Evolutionary conservation across 345 rosid genomes (phyloP), one percentile per base, ranked within the genome.

Genomic region (Capsella bursapastoris): DNA sequence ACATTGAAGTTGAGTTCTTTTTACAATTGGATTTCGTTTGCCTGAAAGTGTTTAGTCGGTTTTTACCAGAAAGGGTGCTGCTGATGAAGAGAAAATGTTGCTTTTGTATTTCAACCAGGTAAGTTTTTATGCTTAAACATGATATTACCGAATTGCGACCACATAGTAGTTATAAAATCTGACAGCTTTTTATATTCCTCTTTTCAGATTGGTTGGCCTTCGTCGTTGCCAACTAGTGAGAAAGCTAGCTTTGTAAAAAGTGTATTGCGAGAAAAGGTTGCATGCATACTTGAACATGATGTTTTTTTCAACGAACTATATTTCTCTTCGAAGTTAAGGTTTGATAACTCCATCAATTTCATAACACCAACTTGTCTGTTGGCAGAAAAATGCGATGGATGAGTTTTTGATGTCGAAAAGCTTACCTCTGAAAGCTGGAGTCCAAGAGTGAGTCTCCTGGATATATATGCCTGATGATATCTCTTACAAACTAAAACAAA

Each of bases 201-300:
- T 66, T 49, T 83, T 69, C 86, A 94, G 95, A 91, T 91, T 83
- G 98, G 97, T 45, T 94, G 96, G 98, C 98, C 98, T 77, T 85
- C 88, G 59, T 88, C 96, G 10, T 77, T 94, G 86, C 96, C 97
- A 41, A 91, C 98, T 22, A 94, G 58, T 48, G 97, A 94, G 88
- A 89, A 89, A 79, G 81, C 76, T 48, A 8, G 85, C 5, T 91
- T 91, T 69, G 80, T 91, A 48, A 88, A 86, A 82, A 85, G 84
- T 41, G 81, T 90, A 49, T 48, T 94, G 79, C 82, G 77, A 45
- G 96, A 90, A 77, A 94, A 94, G 97, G 96, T 91, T 82, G 51
- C 41, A 29, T 29, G 2, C 56, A n/a, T 65, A n/a, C 57, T 57
- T 57, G 31, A 57, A 56, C 52, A 25, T 45, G 35, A 35, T 49